These are phyloP conservation scores for Yamadazyma kitorensis DNA, from an alignment of 805 yeast genomes.

Conservation along the genomic window DNA sequence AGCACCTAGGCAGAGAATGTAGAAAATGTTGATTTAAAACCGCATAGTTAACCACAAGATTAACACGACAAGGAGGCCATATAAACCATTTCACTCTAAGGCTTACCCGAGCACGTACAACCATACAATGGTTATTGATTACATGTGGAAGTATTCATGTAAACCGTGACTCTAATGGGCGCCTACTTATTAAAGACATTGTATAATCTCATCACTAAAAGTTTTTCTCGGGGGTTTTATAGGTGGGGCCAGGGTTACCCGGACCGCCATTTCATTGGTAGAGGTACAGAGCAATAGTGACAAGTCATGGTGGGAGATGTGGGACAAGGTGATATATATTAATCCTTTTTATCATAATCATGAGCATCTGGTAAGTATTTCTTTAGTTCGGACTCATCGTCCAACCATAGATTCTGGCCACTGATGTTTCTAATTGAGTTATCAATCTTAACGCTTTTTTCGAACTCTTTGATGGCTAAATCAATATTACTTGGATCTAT, in stretches of 20 bases:
- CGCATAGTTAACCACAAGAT: conserved; percentile 59
- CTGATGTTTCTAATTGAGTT: conserved; percentile 53
- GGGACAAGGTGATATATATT: no score
- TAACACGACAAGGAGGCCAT: conserved; percentile 55
- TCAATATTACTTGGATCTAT: conserved; percentile 57
- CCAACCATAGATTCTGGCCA: conserved; percentile 58
- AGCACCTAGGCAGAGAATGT: neutral
- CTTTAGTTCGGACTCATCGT: conserved; percentile 50
- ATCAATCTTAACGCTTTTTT: conserved; percentile 55
- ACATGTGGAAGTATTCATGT: conserved; percentile 49
- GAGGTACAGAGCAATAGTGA: no score
- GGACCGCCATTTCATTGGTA: no score
- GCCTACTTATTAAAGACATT: conserved; percentile 58
- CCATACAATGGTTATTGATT: conserved; percentile 43
- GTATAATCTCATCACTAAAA: conserved; percentile 21
- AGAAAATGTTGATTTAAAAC: conserved; percentile 64
- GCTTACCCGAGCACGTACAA: conserved; percentile 91
- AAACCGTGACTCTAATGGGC: conserved; percentile 80
- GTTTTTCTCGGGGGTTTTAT: conserved; percentile 1
- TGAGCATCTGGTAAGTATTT: conserved; percentile 54
- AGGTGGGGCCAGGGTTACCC: conserved; percentile 4
- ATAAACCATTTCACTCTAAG: conserved; percentile 65
- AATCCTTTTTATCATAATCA: conserved; percentile 50
- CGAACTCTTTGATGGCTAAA: conserved; percentile 53
- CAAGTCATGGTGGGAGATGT: no score